A percentile compares a stretch with the other conserved stretches of the same genome.
Evolutionary conservation across 2,329 filamentous ascomycete species (phyloP).

Genomic region (Epichloe sp.): DNA sequence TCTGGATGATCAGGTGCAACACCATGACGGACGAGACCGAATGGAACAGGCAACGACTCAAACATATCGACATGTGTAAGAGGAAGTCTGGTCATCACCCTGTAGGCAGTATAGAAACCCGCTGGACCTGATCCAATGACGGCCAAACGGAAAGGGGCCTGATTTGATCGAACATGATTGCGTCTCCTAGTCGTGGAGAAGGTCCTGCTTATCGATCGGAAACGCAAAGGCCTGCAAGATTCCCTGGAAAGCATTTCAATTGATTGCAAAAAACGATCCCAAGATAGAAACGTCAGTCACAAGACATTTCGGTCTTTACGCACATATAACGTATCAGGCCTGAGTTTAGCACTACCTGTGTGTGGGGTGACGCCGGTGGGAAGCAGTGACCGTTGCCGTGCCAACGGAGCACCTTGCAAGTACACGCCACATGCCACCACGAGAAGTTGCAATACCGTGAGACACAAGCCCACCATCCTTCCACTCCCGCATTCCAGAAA

Average conservation of each 20-base stretch:
- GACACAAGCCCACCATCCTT: not conserved
- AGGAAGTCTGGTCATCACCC: slow-evolving; percentile 63
- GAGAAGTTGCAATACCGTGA: not conserved
- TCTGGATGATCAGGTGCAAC: slow-evolving; percentile 98
- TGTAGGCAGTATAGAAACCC: slow-evolving; percentile 87
- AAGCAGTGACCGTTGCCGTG: slow-evolving; percentile 12
- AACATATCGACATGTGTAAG: slow-evolving; percentile 84
- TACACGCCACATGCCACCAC: not conserved
- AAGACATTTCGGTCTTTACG: not conserved
- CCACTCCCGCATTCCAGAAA: not conserved
- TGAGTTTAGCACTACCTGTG: too few relatives aligned
- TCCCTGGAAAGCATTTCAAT: not conserved
- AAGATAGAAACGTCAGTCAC: not conserved
- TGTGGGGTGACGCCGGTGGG: not conserved
- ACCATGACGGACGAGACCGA: slow-evolving; percentile 81
- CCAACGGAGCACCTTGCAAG: slow-evolving; percentile 8
- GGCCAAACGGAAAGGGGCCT: slow-evolving; percentile 60
- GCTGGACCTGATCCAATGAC: slow-evolving; percentile 89
- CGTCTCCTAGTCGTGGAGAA: not conserved
- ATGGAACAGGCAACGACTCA: slow-evolving; percentile 83
- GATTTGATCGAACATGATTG: slow-evolving; percentile 6
- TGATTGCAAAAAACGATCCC: not conserved
- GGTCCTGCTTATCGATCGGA: not conserved
- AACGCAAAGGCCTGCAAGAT: not conserved
- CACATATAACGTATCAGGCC: too few relatives aligned